phyloP scores from a whole-genome alignment of 1,139 yeast genomes.

The Taphrina wiesneri region DNA sequence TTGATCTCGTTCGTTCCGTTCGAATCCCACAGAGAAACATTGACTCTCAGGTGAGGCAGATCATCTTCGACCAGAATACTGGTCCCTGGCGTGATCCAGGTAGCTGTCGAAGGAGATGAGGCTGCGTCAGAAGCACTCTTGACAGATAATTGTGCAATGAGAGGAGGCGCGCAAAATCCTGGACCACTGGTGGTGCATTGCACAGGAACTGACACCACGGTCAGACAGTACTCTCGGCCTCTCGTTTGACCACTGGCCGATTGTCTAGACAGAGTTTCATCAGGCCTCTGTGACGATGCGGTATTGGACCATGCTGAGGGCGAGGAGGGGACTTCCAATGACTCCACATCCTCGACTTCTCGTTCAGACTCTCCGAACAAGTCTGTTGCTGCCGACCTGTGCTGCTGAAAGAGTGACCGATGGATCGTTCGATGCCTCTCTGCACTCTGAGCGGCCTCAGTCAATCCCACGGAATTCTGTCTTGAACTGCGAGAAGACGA shows the following conservation, averaged over 20 bases:
- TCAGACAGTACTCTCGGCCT: conserved; percentile 4
- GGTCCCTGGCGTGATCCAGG: not conserved
- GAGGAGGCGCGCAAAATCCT: conserved; percentile 7
- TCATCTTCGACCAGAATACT: conserved; percentile 1
- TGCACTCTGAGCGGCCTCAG: not conserved
- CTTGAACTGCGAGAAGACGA: not conserved
- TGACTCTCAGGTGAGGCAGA: conserved; percentile 17
- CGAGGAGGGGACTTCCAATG: not conserved
- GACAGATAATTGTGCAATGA: conserved; percentile 10
- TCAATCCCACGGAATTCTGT: not conserved
- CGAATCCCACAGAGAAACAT: conserved; percentile 16
- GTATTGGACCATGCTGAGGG: conserved; percentile 8
- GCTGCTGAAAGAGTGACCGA: not conserved
- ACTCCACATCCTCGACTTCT: not conserved
- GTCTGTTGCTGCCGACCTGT: not conserved
- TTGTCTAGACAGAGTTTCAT: not conserved
- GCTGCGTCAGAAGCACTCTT: not conserved
- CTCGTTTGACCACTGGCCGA: not conserved
- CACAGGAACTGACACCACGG: conserved; percentile 1
- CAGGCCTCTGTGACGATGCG: not conserved
- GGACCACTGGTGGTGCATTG: conserved; percentile 26
- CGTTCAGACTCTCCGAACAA: not conserved
- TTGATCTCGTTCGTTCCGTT: not conserved
- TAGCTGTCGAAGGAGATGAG: not conserved
- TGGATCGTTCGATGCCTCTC: not conserved